Evolutionary conservation across 768 basidiomycete genomes (phyloP), one percentile per base, ranked within the genome.

Genomic region (Lepiota subincarnata): DNA sequence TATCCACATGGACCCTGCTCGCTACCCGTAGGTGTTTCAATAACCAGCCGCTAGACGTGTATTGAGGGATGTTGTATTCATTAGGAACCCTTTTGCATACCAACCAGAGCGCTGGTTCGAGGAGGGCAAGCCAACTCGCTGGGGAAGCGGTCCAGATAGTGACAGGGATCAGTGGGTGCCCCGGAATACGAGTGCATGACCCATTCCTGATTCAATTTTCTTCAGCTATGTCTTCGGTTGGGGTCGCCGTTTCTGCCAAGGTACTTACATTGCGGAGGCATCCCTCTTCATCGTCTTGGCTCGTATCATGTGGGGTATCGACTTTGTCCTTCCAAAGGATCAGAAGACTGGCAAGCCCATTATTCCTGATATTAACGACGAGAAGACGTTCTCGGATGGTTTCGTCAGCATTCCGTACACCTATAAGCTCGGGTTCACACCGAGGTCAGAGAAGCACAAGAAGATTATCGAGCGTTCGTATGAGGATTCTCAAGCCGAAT

Each of bases 51-150:
- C 22, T 31, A 31, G 31, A 31, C 2, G n/a, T 14, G 22, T 12
- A 19, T 26, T 14, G 40, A 46, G 24, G n/a, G 12, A 31, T 47
- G 0, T 35, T 36, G 12, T 31, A 20, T 54, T 12, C 20, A 20
- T 19, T 31, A 60, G 59, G 2, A 64, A 63, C 14, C 61, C 69
- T 10, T 59, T 56, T 2, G 63, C 66, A 19, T 70, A 64, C 45
- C 48, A 59, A 1, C 69, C 70, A 1, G 70, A 71, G 41, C 64
- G 71, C 19, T 72, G 70, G 48, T 62, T 67, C 24, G 41, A 49
- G 2, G 51, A 57, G 34, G 58, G 56, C 20, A 55, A 60, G 22
- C 54, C 61, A 13, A 58, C 55, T 20, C 53, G 58, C 41, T 62
- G 62, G 63, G 62, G 60, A 26, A 59, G 59, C 43, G 63, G 61